Conservation (phyloP, 345 rosid species). For the Corymbia maculata region DNA sequence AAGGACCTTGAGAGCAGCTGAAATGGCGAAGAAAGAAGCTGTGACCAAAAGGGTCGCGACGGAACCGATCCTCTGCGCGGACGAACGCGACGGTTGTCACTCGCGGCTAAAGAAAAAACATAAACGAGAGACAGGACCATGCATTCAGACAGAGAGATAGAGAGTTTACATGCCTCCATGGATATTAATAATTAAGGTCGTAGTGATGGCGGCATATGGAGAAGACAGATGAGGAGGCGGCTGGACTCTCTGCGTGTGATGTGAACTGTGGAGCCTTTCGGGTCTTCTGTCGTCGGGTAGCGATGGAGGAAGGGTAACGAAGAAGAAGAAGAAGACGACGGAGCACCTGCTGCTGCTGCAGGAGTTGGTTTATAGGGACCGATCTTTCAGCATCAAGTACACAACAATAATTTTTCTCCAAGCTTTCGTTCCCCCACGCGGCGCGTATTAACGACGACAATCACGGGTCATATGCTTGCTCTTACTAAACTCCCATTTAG, state of each 20-base stretch:
- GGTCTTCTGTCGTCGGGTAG: background rate
- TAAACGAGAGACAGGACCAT: background rate
- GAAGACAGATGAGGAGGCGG: background rate
- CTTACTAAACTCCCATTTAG: background rate
- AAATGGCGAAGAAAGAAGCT: conserved; percentile 24
- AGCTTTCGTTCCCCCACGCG: background rate
- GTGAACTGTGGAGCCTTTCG: background rate
- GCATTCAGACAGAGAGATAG: background rate
- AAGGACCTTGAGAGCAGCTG: conserved; percentile 57
- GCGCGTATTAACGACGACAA: background rate
- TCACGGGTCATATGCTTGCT: background rate
- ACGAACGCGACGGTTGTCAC: background rate
- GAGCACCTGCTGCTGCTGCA: background rate
- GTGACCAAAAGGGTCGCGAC: conserved; percentile 15
- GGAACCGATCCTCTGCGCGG: conserved; percentile 19
- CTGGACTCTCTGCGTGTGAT: background rate
- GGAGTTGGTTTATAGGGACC: background rate
- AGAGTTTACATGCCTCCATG: conserved; percentile 1
- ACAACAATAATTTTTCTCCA: background rate
- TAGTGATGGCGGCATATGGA: background rate
- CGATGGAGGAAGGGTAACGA: background rate
- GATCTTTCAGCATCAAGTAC: background rate
- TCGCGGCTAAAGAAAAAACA: background rate
- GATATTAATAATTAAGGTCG: background rate
- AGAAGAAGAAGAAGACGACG: background rate